These are phyloP conservation scores for Eutrema japonicum DNA, from an alignment of 345 rosid species.

Conservation along the genomic window DNA sequence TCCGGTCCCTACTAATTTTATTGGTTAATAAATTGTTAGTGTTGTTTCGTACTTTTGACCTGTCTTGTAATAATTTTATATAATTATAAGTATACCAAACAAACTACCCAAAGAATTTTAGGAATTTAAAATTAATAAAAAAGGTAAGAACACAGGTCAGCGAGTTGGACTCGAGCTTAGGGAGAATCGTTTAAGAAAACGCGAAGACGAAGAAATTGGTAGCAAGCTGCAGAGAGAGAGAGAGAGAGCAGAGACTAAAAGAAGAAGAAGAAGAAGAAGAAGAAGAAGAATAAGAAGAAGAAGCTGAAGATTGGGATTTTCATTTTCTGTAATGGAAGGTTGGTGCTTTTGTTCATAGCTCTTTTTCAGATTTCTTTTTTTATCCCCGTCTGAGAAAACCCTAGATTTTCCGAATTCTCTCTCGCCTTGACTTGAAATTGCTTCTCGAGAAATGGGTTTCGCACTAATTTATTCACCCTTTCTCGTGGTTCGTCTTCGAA, in stretches of 20 bases:
- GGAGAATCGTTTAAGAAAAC: slow-evolving; percentile 32
- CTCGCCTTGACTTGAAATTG: slow-evolving; percentile 20
- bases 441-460: slow-evolving; percentile 5
- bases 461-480: background rate
- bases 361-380: slow-evolving; percentile 22
- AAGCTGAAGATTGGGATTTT: slow-evolving; percentile 5
- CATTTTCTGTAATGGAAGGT: slow-evolving; percentile 42
- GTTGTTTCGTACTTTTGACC: slow-evolving; percentile 48
- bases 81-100: slow-evolving; percentile 24
- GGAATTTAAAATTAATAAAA: slow-evolving; percentile 4
- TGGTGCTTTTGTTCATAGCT: slow-evolving; percentile 20
- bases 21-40: slow-evolving; percentile 20
- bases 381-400: slow-evolving; percentile 20
- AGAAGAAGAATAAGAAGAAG: slow-evolving; percentile 27
- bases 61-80: slow-evolving; percentile 32
- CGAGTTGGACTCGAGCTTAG: slow-evolving; percentile 37
- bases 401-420: slow-evolving; percentile 29
- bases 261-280: slow-evolving; percentile 22
- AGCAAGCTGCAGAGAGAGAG: slow-evolving; percentile 3
- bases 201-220: slow-evolving; percentile 23
- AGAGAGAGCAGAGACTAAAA: slow-evolving; percentile 5
- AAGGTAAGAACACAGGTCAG: slow-evolving; percentile 43
- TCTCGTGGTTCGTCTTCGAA: background rate
- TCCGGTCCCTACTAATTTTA: slow-evolving; percentile 17
- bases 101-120: slow-evolving; percentile 40